Percentiles rank a stretch among this genome's conserved stretches.
Evolutionary conservation across 1,284 basidiomycete species (phyloP).

Genomic region (Inonotus obliquus): DNA sequence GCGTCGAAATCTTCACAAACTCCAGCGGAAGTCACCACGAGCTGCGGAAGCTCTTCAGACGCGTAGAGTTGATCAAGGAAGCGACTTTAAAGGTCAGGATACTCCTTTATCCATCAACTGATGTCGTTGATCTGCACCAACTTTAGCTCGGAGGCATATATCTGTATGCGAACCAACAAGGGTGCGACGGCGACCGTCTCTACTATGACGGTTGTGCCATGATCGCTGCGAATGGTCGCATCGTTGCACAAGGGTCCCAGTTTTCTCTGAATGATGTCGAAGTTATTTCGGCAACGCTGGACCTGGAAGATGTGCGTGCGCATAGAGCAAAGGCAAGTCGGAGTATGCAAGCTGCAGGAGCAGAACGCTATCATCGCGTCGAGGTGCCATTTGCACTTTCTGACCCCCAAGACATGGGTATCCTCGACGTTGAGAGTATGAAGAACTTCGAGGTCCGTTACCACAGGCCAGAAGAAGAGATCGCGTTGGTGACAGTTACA

Average conservation of each 20-base stretch:
- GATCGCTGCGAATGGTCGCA: slow-evolving; percentile 90
- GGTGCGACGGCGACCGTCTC: slow-evolving; percentile 95
- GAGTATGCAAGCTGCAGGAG: slow-evolving; percentile 83
- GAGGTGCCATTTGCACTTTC: slow-evolving; percentile 77
- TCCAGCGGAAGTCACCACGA: slow-evolving; percentile 98
- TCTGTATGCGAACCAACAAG: slow-evolving; percentile 98
- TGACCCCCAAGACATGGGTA: slow-evolving; percentile 53
- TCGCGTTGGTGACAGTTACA: slow-evolving; percentile 66
- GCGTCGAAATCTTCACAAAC: slow-evolving; percentile 98
- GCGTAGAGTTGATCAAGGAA: slow-evolving; percentile 95
- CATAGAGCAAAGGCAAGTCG: slow-evolving; percentile 80
- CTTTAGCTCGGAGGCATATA: slow-evolving; percentile 90
- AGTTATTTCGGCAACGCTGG: slow-evolving; percentile 91
- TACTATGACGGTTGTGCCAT: slow-evolving; percentile 98
- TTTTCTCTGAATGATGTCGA: slow-evolving; percentile 96
- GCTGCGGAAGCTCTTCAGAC: slow-evolving; percentile 86
- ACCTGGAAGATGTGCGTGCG: slow-evolving; percentile 91
- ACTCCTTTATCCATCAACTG: background rate
- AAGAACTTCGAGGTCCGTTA: slow-evolving; percentile 61
- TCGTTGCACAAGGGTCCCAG: slow-evolving; percentile 93
- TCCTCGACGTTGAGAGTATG: slow-evolving; percentile 41
- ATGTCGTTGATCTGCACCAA: background rate
- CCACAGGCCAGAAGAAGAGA: slow-evolving; percentile 93
- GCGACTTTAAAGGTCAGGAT: slow-evolving; percentile 82
- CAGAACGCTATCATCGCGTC: slow-evolving; percentile 73